Evolutionary conservation across 2,329 filamentous ascomycete species (phyloP).

Genomic region (Paracoccidioides lutzii): DNA sequence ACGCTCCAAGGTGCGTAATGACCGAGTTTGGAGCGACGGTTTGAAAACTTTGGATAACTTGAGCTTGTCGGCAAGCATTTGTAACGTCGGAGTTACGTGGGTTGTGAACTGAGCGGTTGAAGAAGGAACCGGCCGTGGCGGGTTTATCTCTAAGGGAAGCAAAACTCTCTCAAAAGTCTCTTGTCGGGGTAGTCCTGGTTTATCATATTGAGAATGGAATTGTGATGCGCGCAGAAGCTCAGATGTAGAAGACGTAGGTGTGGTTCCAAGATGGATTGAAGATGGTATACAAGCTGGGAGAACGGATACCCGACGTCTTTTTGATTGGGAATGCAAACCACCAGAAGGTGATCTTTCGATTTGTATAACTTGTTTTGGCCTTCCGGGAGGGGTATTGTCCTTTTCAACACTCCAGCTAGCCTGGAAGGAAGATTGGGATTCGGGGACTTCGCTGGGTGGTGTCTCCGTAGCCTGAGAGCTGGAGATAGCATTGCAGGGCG

Average conservation of each 20-base stretch:
- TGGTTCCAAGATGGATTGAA: constrained; percentile 3
- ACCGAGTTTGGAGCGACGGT: constrained; percentile 38
- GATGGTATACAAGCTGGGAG: constrained; percentile 6
- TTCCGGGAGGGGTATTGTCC: not conserved
- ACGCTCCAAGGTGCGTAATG: constrained; percentile 50
- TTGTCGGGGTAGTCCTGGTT: not conserved
- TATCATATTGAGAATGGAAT: not conserved
- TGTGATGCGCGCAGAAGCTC: not conserved
- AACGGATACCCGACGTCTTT: constrained; percentile 10
- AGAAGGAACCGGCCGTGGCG: constrained; percentile 43
- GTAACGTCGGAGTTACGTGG: constrained; percentile 45
- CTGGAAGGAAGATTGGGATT: constrained; percentile 23
- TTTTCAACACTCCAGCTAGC: constrained; percentile 2
- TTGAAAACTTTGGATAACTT: constrained; percentile 42
- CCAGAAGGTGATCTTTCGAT: constrained; percentile 9
- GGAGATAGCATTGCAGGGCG: not conserved
- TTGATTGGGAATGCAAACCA: constrained; percentile 1
- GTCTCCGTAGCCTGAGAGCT: constrained; percentile 12
- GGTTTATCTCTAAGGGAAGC: constrained; percentile 34
- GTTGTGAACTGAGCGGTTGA: constrained; percentile 31
- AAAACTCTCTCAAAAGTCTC: constrained; percentile 2
- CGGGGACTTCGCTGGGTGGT: constrained; percentile 28
- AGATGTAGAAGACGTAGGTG: not conserved
- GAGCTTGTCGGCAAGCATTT: constrained; percentile 41
- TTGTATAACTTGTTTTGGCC: constrained; percentile 3